phyloP scores from a whole-genome alignment of 805 yeast species.

The Lipomyces japonicus region DNA sequence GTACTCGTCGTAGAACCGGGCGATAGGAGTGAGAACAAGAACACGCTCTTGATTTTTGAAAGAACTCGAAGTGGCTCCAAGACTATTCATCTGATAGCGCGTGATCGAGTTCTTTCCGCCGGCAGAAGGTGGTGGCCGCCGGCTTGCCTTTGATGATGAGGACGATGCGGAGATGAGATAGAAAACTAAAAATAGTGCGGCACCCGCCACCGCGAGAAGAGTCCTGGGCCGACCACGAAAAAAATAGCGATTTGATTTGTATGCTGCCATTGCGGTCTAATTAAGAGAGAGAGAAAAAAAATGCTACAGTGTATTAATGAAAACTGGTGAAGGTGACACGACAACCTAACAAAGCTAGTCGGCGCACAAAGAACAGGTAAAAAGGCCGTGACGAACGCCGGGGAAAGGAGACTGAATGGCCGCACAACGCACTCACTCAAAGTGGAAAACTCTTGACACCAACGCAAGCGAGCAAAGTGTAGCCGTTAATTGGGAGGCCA shows the following conservation, averaged over 20 bases:
- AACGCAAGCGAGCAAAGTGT: too few species aligned
- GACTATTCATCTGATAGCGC: slow-evolving; percentile 77
- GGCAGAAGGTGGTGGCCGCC: slow-evolving; percentile 17
- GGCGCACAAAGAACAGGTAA: too few species aligned
- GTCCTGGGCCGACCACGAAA: slow-evolving; percentile 7
- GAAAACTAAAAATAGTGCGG: slow-evolving; percentile 7
- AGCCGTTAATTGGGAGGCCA: too few species aligned
- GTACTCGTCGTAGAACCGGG: slow-evolving; percentile 76
- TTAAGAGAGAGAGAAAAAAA: background rate
- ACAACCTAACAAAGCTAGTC: background rate
- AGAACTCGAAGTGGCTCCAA: slow-evolving; percentile 69
- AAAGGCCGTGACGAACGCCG: too few species aligned
- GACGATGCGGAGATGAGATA: slow-evolving; percentile 9
- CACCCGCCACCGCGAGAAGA: slow-evolving; percentile 8
- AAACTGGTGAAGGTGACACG: background rate
- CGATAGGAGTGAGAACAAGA: slow-evolving; percentile 84
- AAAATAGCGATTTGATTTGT: slow-evolving; percentile 3
- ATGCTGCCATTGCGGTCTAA: slow-evolving; percentile 8
- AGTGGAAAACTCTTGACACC: too few species aligned
- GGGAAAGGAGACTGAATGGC: too few species aligned
- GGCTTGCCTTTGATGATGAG: background rate
- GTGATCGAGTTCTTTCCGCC: slow-evolving; percentile 25
- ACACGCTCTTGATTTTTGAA: slow-evolving; percentile 75
- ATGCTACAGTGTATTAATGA: background rate
- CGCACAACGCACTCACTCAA: too few species aligned